Percentiles rank a stretch among this genome's conserved stretches.
Conservation (phyloP, 2,329 filamentous ascomycete genomes). For the Orbilia javanica region DNA sequence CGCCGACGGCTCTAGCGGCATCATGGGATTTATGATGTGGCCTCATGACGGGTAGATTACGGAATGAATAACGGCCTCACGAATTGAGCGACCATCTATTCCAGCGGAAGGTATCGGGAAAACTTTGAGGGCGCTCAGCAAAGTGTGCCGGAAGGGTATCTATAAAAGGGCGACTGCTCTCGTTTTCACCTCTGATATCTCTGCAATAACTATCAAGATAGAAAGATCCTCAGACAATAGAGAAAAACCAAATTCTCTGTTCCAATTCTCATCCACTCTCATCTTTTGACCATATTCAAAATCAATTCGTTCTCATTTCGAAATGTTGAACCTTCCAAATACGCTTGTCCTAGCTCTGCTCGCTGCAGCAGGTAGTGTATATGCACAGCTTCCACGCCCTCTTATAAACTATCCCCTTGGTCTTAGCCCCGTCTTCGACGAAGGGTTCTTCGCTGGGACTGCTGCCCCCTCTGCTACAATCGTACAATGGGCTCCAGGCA, state of each 20-base stretch:
- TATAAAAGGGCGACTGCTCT: slow-evolving; percentile 29
- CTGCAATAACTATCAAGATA: background rate
- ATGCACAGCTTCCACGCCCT: slow-evolving; percentile 40
- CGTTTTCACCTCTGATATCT: background rate
- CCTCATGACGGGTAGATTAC: slow-evolving; percentile 10
- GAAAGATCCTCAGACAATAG: background rate
- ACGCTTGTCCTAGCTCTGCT: slow-evolving; percentile 12
- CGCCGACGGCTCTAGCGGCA: slow-evolving; percentile 26
- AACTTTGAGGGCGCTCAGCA: background rate
- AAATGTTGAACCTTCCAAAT: slow-evolving; percentile 11
- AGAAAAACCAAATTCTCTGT: background rate
- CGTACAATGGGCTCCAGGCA: slow-evolving; percentile 32
- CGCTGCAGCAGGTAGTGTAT: background rate
- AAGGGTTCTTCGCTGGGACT: slow-evolving; percentile 42
- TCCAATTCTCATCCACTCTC: background rate
- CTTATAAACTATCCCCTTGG: slow-evolving; percentile 34
- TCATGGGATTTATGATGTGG: background rate
- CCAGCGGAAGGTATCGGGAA: background rate
- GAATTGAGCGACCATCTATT: background rate
- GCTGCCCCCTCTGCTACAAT: slow-evolving; percentile 23
- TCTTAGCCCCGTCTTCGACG: slow-evolving; percentile 40
- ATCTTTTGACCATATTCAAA: background rate
- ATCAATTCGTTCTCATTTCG: background rate
- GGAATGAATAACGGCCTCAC: slow-evolving; percentile 8
- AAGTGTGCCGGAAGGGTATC: background rate